Base-by-base conservation (phyloP, 164 flowering plant genomes). In the Tetracentron sinense region DNA sequence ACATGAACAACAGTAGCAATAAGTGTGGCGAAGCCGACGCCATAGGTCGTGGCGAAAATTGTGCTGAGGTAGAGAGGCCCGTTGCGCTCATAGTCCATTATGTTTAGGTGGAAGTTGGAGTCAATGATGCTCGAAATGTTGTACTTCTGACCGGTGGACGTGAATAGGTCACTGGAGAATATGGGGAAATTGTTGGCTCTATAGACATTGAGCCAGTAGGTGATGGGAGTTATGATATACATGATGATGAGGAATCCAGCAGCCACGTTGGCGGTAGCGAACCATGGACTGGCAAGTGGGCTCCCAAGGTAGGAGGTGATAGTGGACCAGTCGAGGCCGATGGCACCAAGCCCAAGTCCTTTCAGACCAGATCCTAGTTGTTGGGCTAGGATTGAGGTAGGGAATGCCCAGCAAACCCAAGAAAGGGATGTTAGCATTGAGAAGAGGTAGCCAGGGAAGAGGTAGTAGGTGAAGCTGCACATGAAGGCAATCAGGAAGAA, bases 281-380 rank as follows among this genome's bases (percentile, higher is more conserved):
- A 58, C 23, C 20, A 58, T 10, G 60, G 60, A 19, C 42, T 25
- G 42, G 21, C n/a, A 14, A 63, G 59, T 10, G 67, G 67, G 47
- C 67, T 63, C 28, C 26, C 31, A n/a, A 63, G 56, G 59, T 28
- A 54, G 5, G 66, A 30, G 1, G 58, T 25, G 17, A 53, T 42
- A 20, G 47, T 21, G 8, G 58, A 30, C 66, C 67, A 63, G 50
- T 63, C 67, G 12, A 63, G 50, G 2, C 50, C n/a, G 8, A 63
- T 21, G 8, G 59, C 21, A 11, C 67, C 60, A 17, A 63, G 2
- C 1, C 67, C 60, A 0, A 63, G 51, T 14, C 60, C 67, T 1
- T 27, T 23, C 29, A 63, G 10, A 19, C 67, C 67, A 2, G 67
- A 63, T 0, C 67, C 67, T 0, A 63, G 5, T 27, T 63, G 67